Evolutionary conservation across 352 stramenopile species (phyloP).

Genomic region (Saprolegnia parasitica): DNA sequence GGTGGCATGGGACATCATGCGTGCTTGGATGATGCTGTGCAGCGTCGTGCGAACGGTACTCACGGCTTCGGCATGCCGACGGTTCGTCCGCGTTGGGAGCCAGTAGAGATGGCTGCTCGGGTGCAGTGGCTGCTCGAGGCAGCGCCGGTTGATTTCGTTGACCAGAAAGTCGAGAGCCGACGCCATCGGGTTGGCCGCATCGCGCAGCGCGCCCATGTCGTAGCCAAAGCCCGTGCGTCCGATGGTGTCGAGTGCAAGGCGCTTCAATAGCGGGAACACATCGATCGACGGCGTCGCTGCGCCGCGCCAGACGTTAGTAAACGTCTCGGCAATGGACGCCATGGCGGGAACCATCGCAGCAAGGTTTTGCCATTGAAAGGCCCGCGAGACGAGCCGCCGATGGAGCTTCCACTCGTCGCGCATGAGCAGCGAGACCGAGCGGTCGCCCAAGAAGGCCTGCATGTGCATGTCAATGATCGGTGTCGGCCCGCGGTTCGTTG

Average conservation of each 20-base stretch:
- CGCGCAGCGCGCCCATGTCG: background rate
- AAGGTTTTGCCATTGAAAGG: constrained; percentile 16
- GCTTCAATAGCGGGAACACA: constrained; percentile 5
- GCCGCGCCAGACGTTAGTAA: background rate
- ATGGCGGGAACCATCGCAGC: constrained; percentile 9
- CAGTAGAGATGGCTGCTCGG: constrained; percentile 6
- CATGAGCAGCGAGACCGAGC: background rate
- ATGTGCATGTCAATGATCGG: background rate
- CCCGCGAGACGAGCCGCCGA: constrained; percentile 2
- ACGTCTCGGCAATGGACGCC: background rate
- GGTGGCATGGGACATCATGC: background rate
- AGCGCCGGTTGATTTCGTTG: constrained; percentile 5
- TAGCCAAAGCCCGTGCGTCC: background rate
- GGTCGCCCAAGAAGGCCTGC: background rate
- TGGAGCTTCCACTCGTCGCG: constrained; percentile 15
- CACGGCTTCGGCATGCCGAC: background rate
- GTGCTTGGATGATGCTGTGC: background rate
- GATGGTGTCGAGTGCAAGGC: background rate
- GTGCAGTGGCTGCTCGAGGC: background rate
- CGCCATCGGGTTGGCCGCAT: background rate
- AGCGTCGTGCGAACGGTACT: background rate
- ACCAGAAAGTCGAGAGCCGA: constrained; percentile 5
- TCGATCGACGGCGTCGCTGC: background rate
- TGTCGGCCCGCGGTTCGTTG: background rate
- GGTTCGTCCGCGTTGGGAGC: background rate